A percentile compares a stretch with the other conserved stretches of the same genome.
Evolutionary conservation across 2,329 filamentous ascomycete genomes (phyloP).

Genomic region (Paracoccidioides lutzii): DNA sequence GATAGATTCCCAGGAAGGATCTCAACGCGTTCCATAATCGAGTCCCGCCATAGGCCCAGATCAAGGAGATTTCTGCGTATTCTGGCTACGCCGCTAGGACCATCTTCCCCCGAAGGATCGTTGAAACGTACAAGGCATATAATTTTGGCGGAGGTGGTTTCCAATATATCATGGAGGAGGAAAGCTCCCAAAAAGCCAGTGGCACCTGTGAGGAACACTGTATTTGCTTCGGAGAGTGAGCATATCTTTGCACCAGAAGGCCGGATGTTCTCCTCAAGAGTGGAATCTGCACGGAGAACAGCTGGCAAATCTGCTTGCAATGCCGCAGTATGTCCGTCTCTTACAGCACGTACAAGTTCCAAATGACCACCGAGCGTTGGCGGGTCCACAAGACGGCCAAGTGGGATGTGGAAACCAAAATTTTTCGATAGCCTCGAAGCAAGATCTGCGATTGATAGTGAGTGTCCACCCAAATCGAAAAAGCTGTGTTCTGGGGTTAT

Average conservation of each 20-base stretch:
- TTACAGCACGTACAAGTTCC: conserved; percentile 54
- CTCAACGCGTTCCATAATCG: conserved; percentile 64
- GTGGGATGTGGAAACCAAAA: conserved; percentile 61
- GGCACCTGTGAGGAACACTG: conserved; percentile 59
- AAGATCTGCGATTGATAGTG: conserved; percentile 62
- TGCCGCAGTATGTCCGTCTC: conserved; percentile 60
- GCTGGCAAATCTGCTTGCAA: conserved; percentile 64
- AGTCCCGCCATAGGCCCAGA: conserved; percentile 63
- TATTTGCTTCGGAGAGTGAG: conserved; percentile 52
- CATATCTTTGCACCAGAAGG: conserved; percentile 41
- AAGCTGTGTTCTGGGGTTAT: conserved; percentile 62
- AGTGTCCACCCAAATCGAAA: conserved; percentile 71
- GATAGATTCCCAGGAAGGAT: conserved; percentile 62
- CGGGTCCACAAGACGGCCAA: conserved; percentile 57
- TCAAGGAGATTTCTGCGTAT: conserved; percentile 67
- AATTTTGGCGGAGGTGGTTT: conserved; percentile 55
- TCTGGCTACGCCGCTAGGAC: conserved; percentile 55
- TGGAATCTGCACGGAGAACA: conserved; percentile 53
- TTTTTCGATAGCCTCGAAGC: conserved; percentile 55
- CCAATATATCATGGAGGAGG: conserved; percentile 54
- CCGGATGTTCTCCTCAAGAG: conserved; percentile 57
- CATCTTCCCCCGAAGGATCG: conserved; percentile 51
- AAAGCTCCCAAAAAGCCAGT: conserved; percentile 69
- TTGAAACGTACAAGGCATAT: conserved; percentile 62
- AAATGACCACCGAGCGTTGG: conserved; percentile 62